Evolutionary conservation across 2,329 filamentous ascomycete species (phyloP).

Genomic region (Berkeleyomyces basicola): DNA sequence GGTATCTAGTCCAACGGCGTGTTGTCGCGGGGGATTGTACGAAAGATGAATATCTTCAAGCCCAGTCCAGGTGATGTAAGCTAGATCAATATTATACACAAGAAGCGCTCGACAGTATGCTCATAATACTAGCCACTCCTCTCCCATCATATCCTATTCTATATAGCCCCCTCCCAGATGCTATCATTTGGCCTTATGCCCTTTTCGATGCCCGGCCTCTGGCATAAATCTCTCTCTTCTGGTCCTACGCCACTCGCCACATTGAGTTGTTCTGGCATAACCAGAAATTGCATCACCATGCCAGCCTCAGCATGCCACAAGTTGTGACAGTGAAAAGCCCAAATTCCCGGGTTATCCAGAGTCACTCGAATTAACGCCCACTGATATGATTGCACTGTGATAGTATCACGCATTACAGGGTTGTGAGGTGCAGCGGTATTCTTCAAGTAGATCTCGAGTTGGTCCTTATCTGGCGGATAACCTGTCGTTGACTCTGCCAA

Average conservation of each 20-base stretch:
- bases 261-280: constrained; percentile 11
- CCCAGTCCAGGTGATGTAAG: too few relatives aligned
- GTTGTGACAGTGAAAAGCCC: constrained; percentile 43
- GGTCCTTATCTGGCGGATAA: constrained; percentile 20
- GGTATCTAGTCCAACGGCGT: too few relatives aligned
- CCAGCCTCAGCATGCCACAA: constrained; percentile 42
- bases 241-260: constrained; percentile 1
- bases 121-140: background rate
- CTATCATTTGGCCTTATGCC: constrained; percentile 23
- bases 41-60: too few relatives aligned
- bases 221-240: constrained; percentile 19
- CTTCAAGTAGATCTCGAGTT: constrained; percentile 18
- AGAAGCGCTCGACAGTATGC: too few relatives aligned
- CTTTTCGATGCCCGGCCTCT: constrained; percentile 18
- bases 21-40: too few relatives aligned
- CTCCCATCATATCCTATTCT: background rate
- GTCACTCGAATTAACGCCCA: constrained; percentile 38
- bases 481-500: constrained; percentile 20
- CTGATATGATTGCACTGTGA: constrained; percentile 35
- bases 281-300: constrained; percentile 40
- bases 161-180: constrained; percentile 22
- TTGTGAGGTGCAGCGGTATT: constrained; percentile 18
- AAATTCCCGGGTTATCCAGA: constrained; percentile 40
- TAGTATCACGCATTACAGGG: constrained; percentile 26
- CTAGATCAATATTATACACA: too few relatives aligned